Base-by-base conservation (phyloP, 768 basidiomycete species). In the Boletus insuetus region DNA sequence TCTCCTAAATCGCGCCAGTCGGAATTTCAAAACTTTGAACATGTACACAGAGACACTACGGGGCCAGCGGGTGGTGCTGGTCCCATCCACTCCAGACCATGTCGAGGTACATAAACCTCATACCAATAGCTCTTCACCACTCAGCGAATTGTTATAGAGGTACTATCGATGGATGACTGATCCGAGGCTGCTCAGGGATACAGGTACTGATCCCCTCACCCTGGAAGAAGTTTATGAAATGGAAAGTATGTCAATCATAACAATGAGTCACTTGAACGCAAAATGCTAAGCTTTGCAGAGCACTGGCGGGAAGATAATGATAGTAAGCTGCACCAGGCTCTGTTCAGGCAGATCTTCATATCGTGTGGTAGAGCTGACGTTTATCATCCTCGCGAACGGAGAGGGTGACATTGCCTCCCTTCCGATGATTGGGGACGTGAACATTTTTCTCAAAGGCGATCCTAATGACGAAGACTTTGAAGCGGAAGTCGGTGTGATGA, bases 81-180 rank as follows among this genome's bases (percentile, higher is more conserved):
- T 94, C 0, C 94, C 93, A 6, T 96, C 96, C 68, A 77, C 80
- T 70, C 82, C 71, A 42, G 78, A 79, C 41, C 80, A 82, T 69
- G 79, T 82, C 45, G 38, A 65, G 56, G 66, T 67, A 50, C 39
- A 32, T 14, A 12, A 16, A 14, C 13, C 9, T 24, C 9, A 17
- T 34, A 6, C n/a, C 9, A 6, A 17, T 39, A 6, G 1, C 24
- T 41, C 3, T 8, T 16, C 19, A 37, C 3, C 12, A 9, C 32
- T 47, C 32, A 42, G 20, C 38, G 6, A 4, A 11, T 39, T 20
- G 14, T 0, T 9, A 20, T 13, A 94, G 90, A 87, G 74, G 64
- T 98, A 97, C 65, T 84, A 95, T 66, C 77, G 79, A 58, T 98
- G 94, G 94, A 96, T 98, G 94, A 75, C 80, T 29, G 79, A 82